phyloP scores from a whole-genome alignment of 73 alveolate genomes.

The Durusdinium trenchii region DNA sequence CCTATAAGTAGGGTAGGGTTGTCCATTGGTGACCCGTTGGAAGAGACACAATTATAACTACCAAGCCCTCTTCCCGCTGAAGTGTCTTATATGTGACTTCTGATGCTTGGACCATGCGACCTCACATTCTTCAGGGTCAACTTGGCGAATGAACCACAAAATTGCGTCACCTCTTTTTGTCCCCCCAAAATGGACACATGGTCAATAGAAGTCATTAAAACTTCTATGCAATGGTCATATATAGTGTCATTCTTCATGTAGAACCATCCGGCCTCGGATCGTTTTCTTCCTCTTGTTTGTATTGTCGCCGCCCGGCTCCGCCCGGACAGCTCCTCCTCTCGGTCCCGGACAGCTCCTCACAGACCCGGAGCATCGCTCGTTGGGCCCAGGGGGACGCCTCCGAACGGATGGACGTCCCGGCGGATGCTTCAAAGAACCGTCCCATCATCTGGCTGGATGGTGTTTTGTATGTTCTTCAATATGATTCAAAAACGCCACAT shows the following conservation, averaged over 20 bases:
- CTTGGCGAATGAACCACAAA: too few species aligned
- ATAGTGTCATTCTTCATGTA: background rate
- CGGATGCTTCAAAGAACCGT: background rate
- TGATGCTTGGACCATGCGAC: too few species aligned
- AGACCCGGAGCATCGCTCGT: conserved; percentile 78
- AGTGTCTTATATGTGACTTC: too few species aligned
- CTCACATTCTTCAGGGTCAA: too few species aligned
- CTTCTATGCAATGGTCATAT: background rate
- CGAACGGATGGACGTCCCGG: background rate
- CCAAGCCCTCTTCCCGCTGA: too few species aligned
- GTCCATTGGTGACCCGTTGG: too few species aligned
- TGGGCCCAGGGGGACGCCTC: conserved; percentile 89
- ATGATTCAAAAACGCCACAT: too few species aligned
- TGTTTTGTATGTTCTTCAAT: too few species aligned
- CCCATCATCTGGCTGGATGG: background rate
- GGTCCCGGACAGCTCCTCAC: conserved; percentile 42
- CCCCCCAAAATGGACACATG: background rate
- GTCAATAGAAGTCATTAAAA: background rate
- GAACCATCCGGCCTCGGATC: background rate
- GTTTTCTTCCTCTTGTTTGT: background rate
- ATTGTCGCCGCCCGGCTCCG: background rate
- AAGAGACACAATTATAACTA: too few species aligned
- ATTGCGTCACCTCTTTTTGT: too few species aligned
- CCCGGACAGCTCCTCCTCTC: background rate
- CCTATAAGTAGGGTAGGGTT: too few species aligned